These are phyloP conservation scores for Exserohilum rostratum DNA, from an alignment of 2,329 filamentous ascomycete species.

Conservation along the genomic window DNA sequence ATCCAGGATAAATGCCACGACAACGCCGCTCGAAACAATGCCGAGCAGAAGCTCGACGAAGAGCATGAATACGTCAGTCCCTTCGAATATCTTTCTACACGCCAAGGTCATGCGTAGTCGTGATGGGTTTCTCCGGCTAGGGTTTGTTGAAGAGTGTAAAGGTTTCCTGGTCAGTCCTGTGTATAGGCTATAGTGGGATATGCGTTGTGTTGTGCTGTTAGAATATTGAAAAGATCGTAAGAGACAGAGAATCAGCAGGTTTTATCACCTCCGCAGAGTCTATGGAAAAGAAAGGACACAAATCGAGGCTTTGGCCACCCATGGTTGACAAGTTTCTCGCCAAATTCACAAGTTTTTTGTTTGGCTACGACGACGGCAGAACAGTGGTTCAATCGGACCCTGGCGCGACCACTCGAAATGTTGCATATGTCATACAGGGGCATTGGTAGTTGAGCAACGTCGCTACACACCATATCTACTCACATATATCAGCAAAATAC, in stretches of 20 bases:
- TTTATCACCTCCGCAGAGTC: not conserved
- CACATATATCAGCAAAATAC: not conserved
- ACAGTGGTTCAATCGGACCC: not conserved
- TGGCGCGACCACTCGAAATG: not conserved
- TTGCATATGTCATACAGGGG: not conserved
- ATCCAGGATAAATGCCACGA: too few species aligned
- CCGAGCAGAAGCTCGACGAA: too few species aligned
- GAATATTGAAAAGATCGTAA: not conserved
- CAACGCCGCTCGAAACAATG: too few species aligned
- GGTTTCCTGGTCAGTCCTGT: not conserved
- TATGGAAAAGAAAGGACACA: too few species aligned
- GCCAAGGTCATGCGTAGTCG: not conserved
- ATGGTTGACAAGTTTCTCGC: not conserved
- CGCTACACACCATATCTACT: not conserved
- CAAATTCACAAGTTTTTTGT: not conserved
- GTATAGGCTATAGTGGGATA: not conserved
- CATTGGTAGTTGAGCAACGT: not conserved
- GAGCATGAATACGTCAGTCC: not conserved
- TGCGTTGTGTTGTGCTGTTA: not conserved
- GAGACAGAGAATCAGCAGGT: not conserved
- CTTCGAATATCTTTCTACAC: not conserved
- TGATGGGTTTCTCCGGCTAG: not conserved
- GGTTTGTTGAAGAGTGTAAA: not conserved
- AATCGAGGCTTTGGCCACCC: not conserved
- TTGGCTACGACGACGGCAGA: not conserved